Evolutionary conservation across 2,329 filamentous ascomycete species (phyloP).

Genomic region (Monilinia polystroma): DNA sequence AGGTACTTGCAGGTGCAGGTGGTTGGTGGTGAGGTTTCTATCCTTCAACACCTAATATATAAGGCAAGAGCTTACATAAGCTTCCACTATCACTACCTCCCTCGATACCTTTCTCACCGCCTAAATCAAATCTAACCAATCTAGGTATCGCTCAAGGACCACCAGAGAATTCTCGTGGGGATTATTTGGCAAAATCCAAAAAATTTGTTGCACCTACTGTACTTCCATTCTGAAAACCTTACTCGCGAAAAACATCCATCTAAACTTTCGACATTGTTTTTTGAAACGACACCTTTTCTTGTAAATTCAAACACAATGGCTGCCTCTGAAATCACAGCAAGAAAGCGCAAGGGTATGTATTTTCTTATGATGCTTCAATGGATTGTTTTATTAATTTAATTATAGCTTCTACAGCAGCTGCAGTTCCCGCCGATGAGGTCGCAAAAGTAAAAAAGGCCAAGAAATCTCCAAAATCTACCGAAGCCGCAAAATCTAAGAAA

Average conservation of each 20-base stretch:
- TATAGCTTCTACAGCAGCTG: constrained; percentile 35
- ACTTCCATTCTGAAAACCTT: constrained; percentile 1
- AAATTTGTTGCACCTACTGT: constrained; percentile 9
- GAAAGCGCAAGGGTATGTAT: constrained; percentile 53
- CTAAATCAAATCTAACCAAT: accelerated
- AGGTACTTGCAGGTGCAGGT: neutral
- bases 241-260: constrained; percentile 3
- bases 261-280: neutral
- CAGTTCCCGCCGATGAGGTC: constrained; percentile 41
- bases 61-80: neutral
- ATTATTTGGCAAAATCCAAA: constrained; percentile 16
- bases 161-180: constrained; percentile 11
- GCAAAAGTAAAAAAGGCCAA: constrained; percentile 44
- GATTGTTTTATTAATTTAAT: constrained; percentile 25
- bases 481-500: constrained; percentile 37
- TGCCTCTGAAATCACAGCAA: constrained; percentile 47
- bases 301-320: neutral
- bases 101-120: neutral
- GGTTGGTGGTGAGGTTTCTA: neutral
- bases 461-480: constrained; percentile 35
- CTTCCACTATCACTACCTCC: too few species aligned
- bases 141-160: neutral
- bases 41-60: neutral
- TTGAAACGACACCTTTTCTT: too few species aligned
- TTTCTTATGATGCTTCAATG: neutral